Percentiles rank a stretch among this genome's conserved stretches.
Conservation (phyloP, 805 yeast genomes). For the Pichia paraexigua region DNA sequence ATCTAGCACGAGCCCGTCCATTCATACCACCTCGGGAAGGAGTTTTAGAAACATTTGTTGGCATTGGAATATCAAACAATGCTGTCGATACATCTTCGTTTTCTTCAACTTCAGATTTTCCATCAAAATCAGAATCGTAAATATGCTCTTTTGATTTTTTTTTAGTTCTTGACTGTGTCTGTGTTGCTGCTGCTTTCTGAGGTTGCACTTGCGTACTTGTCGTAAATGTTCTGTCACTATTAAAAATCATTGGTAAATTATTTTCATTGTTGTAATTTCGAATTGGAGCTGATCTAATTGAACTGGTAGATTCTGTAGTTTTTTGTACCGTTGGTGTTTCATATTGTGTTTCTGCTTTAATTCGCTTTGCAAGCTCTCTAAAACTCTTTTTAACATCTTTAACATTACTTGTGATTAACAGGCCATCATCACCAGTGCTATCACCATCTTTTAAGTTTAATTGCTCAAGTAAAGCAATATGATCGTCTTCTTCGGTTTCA, state of each 20-base stretch:
- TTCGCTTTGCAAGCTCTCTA: conserved; percentile 22
- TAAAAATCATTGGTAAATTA: neutral
- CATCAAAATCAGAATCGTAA: neutral
- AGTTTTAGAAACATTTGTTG: neutral
- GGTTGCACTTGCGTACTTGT: neutral
- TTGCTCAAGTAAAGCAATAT: conserved; percentile 40
- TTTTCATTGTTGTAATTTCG: neutral
- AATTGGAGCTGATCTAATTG: neutral
- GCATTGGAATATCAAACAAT: neutral
- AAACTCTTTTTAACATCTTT: conserved; percentile 24
- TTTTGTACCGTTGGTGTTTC: neutral
- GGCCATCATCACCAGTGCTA: conserved; percentile 13
- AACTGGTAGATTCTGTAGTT: neutral
- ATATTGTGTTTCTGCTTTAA: conserved; percentile 18
- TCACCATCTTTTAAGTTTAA: conserved; percentile 34
- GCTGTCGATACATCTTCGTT: neutral
- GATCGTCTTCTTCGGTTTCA: conserved; percentile 45
- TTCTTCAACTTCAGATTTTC: neutral
- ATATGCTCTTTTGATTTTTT: neutral
- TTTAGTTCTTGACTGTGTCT: neutral
- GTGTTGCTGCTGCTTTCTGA: neutral
- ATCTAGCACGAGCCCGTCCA: neutral
- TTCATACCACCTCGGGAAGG: neutral
- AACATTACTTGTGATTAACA: conserved; percentile 6
- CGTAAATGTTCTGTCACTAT: neutral